Evolutionary conservation across 1,139 yeast species (phyloP), one percentile per base, ranked within the genome.

Genomic region (Suhomyces taliae): DNA sequence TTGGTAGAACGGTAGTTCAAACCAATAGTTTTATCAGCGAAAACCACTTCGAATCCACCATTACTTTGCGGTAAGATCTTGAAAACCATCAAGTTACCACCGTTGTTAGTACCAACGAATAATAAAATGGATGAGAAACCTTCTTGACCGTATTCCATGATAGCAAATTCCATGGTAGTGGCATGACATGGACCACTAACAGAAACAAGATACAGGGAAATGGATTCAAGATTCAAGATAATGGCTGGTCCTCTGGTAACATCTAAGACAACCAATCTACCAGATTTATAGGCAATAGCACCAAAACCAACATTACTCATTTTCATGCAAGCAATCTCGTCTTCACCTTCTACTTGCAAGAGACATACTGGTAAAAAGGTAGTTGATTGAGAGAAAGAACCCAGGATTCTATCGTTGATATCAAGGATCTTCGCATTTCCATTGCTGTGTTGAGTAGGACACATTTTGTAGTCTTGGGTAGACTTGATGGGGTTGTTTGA

Each of bases 221-320:
- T 60, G 1, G 69, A 66, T n/a, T 75, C 83, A 14, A 61, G 52
- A 53, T 82, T 77, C 57, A 74, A 80, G 31, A 91, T 87, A 2
- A 89, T 73, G 0, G 90, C 90, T 1, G 96, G 96, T 0, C 95
- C 96, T 50, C 97, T 76, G 48, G 90, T 76, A 11, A 73, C 63
- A 66, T 93, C 98, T 52, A 95, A 70, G 0, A 93, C 85, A 4
- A 86, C 67, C 32, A 93, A 56, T 37, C 83, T 76, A 26, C 99
- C 99, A 11, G 85, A 80, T 41, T 78, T 78, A 63, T 88, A 90
- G 0, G 88, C 96, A 42, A 89, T 72, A 0, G 90, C 96, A 6
- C 87, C 89, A 69, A 93, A 90, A 0, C 97, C 97, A 43, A 90
- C 74, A 53, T 87, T 80, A 53, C 91, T 84, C 64, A 87, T 79